Evolutionary conservation across 2,329 filamentous ascomycete genomes (phyloP).

Genomic region (Trichophaea hybrida): DNA sequence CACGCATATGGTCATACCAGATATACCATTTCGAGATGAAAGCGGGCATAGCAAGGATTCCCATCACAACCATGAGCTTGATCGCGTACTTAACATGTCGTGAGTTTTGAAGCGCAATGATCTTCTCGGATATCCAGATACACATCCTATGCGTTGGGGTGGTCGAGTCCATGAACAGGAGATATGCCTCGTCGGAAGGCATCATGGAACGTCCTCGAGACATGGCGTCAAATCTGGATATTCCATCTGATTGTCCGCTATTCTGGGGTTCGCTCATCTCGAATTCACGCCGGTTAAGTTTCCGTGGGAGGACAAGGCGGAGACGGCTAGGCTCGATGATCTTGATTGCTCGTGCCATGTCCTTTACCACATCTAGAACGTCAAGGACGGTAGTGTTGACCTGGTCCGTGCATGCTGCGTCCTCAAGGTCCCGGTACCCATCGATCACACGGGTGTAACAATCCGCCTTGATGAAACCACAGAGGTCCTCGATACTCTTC

Average conservation of each 20-base stretch:
- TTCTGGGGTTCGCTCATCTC: not conserved
- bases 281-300: not conserved
- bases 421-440: constrained; percentile 11
- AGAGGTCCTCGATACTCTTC: constrained; percentile 1
- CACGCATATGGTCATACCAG: constrained; percentile 21
- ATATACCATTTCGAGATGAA: constrained; percentile 18
- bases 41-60: constrained; percentile 18
- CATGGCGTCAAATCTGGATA: not conserved
- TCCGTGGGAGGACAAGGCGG: constrained; percentile 13
- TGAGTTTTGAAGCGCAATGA: constrained; percentile 17
- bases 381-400: constrained; percentile 18
- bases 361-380: constrained; percentile 16
- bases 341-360: constrained; percentile 11
- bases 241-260: not conserved
- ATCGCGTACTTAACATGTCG: constrained; percentile 22
- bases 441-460: constrained; percentile 3
- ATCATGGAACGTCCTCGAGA: constrained; percentile 5
- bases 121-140: constrained; percentile 15
- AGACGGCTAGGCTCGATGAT: constrained; percentile 13
- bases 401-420: constrained; percentile 20
- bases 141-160: constrained; percentile 13
- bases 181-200: constrained; percentile 5
- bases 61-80: constrained; percentile 23
- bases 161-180: constrained; percentile 8
- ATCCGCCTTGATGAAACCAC: constrained; percentile 4